Percentiles rank a stretch among this genome's conserved stretches.
Evolutionary conservation across 192 early-diverging fungal genomes (phyloP).

Genomic region (Coemansia sp.): DNA sequence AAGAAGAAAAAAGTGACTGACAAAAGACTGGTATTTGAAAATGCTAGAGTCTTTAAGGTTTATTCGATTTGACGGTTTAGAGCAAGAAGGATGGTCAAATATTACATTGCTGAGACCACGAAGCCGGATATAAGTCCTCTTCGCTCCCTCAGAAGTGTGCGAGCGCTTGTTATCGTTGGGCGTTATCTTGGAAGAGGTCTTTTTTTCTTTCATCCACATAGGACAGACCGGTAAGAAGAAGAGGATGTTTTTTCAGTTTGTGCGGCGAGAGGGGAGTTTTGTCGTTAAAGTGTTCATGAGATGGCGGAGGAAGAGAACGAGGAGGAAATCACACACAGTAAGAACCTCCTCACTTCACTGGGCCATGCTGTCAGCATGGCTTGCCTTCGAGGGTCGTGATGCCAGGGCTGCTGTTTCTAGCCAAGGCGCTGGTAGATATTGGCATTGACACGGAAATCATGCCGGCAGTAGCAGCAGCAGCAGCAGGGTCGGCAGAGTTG

Average conservation of each 20-base stretch:
- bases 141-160: not conserved
- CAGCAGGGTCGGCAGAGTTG: slow-evolving; percentile 3
- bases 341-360: not conserved
- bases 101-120: not conserved
- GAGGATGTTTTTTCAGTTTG: not conserved
- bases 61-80: not conserved
- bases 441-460: slow-evolving; percentile 9
- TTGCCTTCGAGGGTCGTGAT: not conserved
- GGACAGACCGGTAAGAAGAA: not conserved
- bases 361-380: not conserved
- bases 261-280: not conserved
- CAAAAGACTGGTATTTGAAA: not conserved
- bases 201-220: too few species aligned
- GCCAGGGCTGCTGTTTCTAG: not conserved
- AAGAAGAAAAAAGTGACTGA: not conserved
- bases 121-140: not conserved
- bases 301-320: not conserved
- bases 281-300: slow-evolving; percentile 1
- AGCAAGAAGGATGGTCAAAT: not conserved
- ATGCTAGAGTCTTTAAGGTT: not conserved
- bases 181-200: too few species aligned
- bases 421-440: not conserved
- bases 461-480: slow-evolving; percentile 14
- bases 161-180: too few species aligned
- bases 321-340: not conserved